A percentile compares a stretch with the other conserved stretches of the same genome.
Evolutionary conservation across 2,329 filamentous ascomycete genomes (phyloP).

Genomic region (Fusarium nygamai): DNA sequence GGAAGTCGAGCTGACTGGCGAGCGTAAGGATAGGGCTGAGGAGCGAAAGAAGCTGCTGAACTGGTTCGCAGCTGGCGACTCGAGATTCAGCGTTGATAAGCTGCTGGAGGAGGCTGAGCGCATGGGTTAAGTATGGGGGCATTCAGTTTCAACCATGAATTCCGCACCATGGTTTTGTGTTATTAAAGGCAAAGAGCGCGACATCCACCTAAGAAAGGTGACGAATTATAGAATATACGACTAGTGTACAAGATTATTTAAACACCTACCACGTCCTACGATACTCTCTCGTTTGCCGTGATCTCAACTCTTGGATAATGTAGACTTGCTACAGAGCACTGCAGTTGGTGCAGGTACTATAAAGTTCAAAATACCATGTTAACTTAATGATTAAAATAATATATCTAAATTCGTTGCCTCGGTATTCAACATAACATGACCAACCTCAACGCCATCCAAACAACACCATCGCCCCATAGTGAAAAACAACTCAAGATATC

Average conservation of each 20-base stretch:
- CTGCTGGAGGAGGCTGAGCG: constrained; percentile 91
- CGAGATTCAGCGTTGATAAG: constrained; percentile 82
- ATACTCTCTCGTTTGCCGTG: constrained; percentile 49
- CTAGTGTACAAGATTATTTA: constrained; percentile 12
- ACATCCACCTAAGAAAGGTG: neutral
- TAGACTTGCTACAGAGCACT: neutral
- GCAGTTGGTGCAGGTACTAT: too few relatives aligned
- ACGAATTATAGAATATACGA: constrained; percentile 24
- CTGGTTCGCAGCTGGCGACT: constrained; percentile 83
- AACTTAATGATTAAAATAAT: neutral
- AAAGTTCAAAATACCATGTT: neutral
- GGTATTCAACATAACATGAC: neutral
- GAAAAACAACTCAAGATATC: constrained; percentile 1
- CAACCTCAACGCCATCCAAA: neutral
- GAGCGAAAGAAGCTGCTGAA: constrained; percentile 78
- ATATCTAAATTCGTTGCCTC: neutral
- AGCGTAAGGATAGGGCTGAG: constrained; percentile 65
- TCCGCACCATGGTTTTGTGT: neutral
- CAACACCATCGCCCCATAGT: neutral
- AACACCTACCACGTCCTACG: neutral
- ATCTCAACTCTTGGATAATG: neutral
- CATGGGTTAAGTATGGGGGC: constrained; percentile 58
- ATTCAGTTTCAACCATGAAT: neutral
- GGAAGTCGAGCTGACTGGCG: constrained; percentile 47
- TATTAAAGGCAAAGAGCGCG: neutral